Evolutionary conservation across 2,329 filamentous ascomycete genomes (phyloP).

Genomic region (Corinectria fuckeliana): DNA sequence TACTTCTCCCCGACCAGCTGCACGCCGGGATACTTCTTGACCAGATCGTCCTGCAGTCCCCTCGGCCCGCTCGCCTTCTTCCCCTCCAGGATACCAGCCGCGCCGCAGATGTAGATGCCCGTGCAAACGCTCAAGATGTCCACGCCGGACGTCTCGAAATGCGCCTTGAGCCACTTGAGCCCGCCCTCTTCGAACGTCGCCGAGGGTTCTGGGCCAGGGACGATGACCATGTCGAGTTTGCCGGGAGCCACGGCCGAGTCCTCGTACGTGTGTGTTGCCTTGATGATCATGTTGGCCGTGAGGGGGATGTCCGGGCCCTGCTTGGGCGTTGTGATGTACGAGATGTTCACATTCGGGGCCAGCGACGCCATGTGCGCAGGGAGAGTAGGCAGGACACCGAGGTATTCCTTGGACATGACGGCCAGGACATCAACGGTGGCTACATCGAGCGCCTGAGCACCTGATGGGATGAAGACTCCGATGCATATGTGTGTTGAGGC

Average conservation of each 20-base stretch:
- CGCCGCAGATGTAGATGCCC: constrained; percentile 55
- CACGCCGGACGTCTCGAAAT: constrained; percentile 46
- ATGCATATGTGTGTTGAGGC: constrained; percentile 45
- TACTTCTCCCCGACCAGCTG: constrained; percentile 53
- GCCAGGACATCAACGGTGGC: constrained; percentile 59
- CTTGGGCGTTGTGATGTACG: constrained; percentile 53
- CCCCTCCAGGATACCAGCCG: constrained; percentile 55
- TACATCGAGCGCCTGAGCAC: constrained; percentile 56
- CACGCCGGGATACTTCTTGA: constrained; percentile 46
- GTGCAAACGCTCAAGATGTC: constrained; percentile 61
- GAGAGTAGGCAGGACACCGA: constrained; percentile 40
- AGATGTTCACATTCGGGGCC: constrained; percentile 52
- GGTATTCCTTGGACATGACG: constrained; percentile 53
- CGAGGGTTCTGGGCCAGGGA: constrained; percentile 57
- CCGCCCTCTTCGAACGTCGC: constrained; percentile 41
- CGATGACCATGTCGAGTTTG: constrained; percentile 56
- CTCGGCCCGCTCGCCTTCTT: constrained; percentile 55
- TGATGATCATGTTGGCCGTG: constrained; percentile 48
- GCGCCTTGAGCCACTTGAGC: constrained; percentile 52
- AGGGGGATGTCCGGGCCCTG: constrained; percentile 47
- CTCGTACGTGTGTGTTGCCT: constrained; percentile 51
- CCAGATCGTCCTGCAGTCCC: constrained; percentile 49
- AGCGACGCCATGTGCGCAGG: constrained; percentile 47
- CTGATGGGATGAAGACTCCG: constrained; percentile 57
- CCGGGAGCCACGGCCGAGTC: constrained; percentile 57